Evolutionary conservation across 306 rosid species (phyloP), one percentile per base, ranked within the genome.

Genomic region (Pterocarpus santalinus): DNA sequence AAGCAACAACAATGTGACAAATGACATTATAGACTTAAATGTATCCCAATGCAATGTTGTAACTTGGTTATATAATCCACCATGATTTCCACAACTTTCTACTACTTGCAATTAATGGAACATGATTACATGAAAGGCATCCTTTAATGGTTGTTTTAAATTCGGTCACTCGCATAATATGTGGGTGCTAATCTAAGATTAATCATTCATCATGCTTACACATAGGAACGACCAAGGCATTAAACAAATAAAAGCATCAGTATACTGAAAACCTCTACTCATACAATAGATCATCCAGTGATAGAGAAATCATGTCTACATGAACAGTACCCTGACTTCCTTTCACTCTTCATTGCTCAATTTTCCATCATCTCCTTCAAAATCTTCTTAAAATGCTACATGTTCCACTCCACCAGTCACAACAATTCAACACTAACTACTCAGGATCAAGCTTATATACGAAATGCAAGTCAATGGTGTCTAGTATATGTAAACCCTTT

Each of bases 381-480:
- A 4, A 51, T 12, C 16, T 14, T 51, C 22, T 51, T 13, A 51
- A 51, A 9, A 51, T 51, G 16, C 17, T 51, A 51, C 5, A 51
- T 13, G 22, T 16, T 51, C 57, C 57, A 14, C 57, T 57, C 9
- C 8, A 44, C 14, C 4, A 44, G 17, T 41, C 49, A 30, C 67
- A 58, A 63, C 86, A 51, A 36, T 81, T 22, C 61, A 76, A 52
- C 73, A 69, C 56, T 65, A 57, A 69, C 65, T 39, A 58, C 60
- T 58, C 5, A 13, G 8, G 47, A 52, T 46, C 71, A 69, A 7
- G 44, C 74, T 69, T n/a, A 30, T 32, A 73, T 5, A 73, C 2
- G 5, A 28, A 81, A 61, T 34, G 49, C 75, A 81, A 36, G 39
- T 16, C 39, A 64, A 58, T 8, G 35, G n/a, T 43, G 5, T 44